These are phyloP conservation scores for Cryptococcus sp. DNA, from an alignment of 1,284 basidiomycete species.

Conservation along the genomic window DNA sequence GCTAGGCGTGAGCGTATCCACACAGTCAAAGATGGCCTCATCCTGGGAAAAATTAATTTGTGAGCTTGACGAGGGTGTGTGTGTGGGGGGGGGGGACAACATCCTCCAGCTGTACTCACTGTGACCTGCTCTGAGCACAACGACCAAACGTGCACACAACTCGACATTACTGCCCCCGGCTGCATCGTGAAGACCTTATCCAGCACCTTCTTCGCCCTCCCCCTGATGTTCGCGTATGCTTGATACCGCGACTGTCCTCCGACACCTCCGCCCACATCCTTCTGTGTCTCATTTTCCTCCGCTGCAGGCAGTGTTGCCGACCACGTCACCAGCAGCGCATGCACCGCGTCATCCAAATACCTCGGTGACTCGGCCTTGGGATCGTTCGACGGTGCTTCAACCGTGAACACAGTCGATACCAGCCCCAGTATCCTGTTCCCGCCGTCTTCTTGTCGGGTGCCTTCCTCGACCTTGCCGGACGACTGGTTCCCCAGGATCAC, in stretches of 20 bases:
- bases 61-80: not conserved
- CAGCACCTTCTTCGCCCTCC: constrained; percentile 69
- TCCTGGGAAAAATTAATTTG: constrained; percentile 18
- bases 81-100: not conserved
- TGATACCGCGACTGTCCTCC: constrained; percentile 39
- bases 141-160: constrained; percentile 39
- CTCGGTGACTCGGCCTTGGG: constrained; percentile 21
- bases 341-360: constrained; percentile 39
- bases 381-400: constrained; percentile 35
- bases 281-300: not conserved
- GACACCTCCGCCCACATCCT: too few species aligned
- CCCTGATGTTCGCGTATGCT: constrained; percentile 44
- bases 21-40: constrained; percentile 68
- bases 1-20: constrained; percentile 77
- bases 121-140: constrained; percentile 26
- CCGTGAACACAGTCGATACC: constrained; percentile 49
- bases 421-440: constrained; percentile 51
- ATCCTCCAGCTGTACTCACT: constrained; percentile 11
- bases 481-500: constrained; percentile 54
- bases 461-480: constrained; percentile 26
- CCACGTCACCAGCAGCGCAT: constrained; percentile 39
- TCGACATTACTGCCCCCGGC: constrained; percentile 73
- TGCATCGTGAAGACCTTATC: constrained; percentile 82
- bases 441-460: constrained; percentile 52
- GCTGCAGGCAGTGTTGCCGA: constrained; percentile 20